Evolutionary conservation across 1,284 basidiomycete species (phyloP).

Genomic region (Ceratobasidium sp.): DNA sequence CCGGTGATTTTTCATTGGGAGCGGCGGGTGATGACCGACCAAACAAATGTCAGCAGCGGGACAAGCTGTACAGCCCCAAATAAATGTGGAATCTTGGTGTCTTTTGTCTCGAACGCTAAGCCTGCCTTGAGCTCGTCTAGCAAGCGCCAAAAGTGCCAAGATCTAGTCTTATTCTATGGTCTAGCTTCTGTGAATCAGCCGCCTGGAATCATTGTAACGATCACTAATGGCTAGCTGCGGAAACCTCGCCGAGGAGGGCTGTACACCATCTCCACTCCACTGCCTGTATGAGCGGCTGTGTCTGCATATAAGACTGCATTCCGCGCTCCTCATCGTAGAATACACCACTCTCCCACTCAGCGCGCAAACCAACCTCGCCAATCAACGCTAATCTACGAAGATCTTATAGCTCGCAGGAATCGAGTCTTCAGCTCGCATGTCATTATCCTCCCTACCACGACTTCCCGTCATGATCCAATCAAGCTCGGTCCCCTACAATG

Average conservation of each 20-base stretch:
- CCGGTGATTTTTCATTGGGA: neutral
- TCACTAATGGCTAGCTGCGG: conserved; percentile 1
- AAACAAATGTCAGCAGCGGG: neutral
- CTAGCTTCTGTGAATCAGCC: neutral
- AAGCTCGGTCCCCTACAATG: conserved; percentile 9
- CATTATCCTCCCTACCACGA: conserved; percentile 30
- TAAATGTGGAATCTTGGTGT: no score
- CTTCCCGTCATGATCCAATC: conserved; percentile 23
- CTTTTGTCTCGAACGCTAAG: neutral
- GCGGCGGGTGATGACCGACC: neutral
- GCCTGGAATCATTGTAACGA: neutral
- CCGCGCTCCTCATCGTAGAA: neutral
- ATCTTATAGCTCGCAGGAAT: neutral
- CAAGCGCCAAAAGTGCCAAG: neutral
- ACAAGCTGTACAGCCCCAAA: no score
- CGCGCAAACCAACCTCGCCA: neutral
- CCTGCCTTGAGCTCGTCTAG: neutral
- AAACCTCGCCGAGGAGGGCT: conserved; percentile 19
- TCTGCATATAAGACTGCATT: no score
- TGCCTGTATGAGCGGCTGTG: neutral
- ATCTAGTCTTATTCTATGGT: no score
- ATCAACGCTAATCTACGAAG: neutral
- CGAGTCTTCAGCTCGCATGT: conserved; percentile 21
- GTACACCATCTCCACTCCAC: conserved; percentile 15
- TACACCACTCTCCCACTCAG: neutral